Evolutionary conservation across 768 basidiomycete species (phyloP), one percentile per base, ranked within the genome.

Genomic region (Paxillus involutus): DNA sequence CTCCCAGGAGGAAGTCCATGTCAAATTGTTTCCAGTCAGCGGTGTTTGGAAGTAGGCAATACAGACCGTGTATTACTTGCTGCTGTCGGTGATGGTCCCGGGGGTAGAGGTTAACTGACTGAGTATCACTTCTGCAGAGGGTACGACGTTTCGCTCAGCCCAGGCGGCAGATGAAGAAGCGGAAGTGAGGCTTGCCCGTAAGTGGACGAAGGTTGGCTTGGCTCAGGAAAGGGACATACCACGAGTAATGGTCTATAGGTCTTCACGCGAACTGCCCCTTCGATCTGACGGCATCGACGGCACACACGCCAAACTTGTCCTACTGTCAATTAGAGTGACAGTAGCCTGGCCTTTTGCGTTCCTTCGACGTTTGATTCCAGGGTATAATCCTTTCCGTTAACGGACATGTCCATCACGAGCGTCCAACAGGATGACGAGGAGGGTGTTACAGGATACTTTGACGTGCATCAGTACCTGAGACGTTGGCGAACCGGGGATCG

Each of bases 291-390:
- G 66, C 71, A 52, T 76, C 63, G 32, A 70, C 62, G 1, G 75
- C 66, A 79, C 57, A 3, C 73, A 66, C 16, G 72, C 71, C 24
- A 63, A 57, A 40, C 77, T 77, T 12, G 73, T 74, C 24, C 78
- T 78, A 3, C 75, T 80, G 41, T 79, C 78, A 33, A 79, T 60
- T 9, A 79, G 64, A 10, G 75, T 68, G 16, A 73, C n/a, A n/a
- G n/a, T 64, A 16, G 66, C 61, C 2, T 66, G 59, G 1, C 68
- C 0, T 56, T 52, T 6, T 73, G 68, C 5, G 71, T 64, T 3
- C 65, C 67, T 2, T 55, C 44, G 32, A 71, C 65, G 19, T n/a
- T 41, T 0, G 78, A 75, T 4, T 45, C 53, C 46, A 78, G 59
- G 0, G 51, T 19, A 17, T 71, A 39, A 0, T 48, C 14, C n/a